phyloP scores from a whole-genome alignment of 352 stramenopile species.

The Globisporangium paroecandrum region DNA sequence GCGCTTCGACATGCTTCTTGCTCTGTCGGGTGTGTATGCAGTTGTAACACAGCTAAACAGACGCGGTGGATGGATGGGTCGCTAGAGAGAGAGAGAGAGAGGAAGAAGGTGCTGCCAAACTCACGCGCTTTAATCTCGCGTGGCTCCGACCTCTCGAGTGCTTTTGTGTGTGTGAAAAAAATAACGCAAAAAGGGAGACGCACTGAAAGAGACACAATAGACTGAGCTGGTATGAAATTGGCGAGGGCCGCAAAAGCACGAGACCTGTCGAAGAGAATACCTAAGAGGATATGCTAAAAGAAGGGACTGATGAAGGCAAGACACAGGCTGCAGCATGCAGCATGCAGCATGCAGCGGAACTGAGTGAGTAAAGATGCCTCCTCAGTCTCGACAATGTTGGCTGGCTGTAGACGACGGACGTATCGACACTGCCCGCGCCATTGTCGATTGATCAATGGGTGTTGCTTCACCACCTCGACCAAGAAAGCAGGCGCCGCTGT shows the following conservation, averaged over 20 bases:
- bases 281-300: neutral
- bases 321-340: neutral
- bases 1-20: slow-evolving; percentile 57
- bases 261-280: neutral
- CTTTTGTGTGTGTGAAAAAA: neutral
- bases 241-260: neutral
- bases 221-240: neutral
- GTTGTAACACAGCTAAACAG: neutral
- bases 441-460: neutral
- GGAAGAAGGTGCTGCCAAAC: neutral
- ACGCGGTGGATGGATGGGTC: neutral
- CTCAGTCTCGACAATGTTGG: neutral
- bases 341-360: neutral
- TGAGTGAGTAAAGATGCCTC: neutral
- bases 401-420: neutral
- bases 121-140: neutral
- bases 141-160: neutral
- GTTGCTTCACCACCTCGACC: neutral
- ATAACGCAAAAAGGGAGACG: neutral
- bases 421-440: neutral
- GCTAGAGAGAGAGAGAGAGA: too few species aligned
- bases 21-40: neutral
- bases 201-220: neutral
- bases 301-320: neutral
- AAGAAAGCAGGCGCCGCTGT: neutral